Evolutionary conservation across 2,329 filamentous ascomycete genomes (phyloP).

Genomic region (Cytospora leucostoma): DNA sequence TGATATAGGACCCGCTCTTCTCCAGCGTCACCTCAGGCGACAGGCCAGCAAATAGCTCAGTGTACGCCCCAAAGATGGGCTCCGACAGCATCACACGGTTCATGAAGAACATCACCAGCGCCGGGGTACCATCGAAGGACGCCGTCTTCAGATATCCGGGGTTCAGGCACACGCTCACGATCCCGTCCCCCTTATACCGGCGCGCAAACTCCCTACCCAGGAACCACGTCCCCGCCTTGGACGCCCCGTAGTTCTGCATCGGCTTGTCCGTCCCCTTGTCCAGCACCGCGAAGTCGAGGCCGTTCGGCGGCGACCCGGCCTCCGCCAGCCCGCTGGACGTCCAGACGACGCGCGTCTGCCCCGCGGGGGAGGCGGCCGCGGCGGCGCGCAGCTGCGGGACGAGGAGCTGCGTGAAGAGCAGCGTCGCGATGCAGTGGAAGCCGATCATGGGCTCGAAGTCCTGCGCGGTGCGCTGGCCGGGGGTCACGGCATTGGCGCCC

Average conservation of each 20-base stretch:
- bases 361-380: slow-evolving; percentile 1
- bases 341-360: slow-evolving; percentile 24
- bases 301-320: background rate
- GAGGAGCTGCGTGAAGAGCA: slow-evolving; percentile 25
- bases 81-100: slow-evolving; percentile 28
- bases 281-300: slow-evolving; percentile 19
- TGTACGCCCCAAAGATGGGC: slow-evolving; percentile 40
- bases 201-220: slow-evolving; percentile 32
- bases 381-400: slow-evolving; percentile 20
- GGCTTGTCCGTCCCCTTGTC: slow-evolving; percentile 6
- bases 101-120: background rate
- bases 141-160: slow-evolving; percentile 35
- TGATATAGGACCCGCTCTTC: slow-evolving; percentile 25
- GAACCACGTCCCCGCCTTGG: slow-evolving; percentile 33
- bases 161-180: slow-evolving; percentile 34
- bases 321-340: slow-evolving; percentile 16
- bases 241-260: slow-evolving; percentile 30
- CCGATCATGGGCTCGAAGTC: slow-evolving; percentile 26
- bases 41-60: slow-evolving; percentile 42
- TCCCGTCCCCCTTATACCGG: slow-evolving; percentile 29
- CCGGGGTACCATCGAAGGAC: slow-evolving; percentile 22
- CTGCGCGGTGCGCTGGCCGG: slow-evolving; percentile 32
- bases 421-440: slow-evolving; percentile 24
- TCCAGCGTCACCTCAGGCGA: slow-evolving; percentile 39
- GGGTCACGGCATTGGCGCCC: slow-evolving; percentile 35